Evolutionary conservation across 148 eudicot genomes (phyloP), one percentile per base, ranked within the genome.

Genomic region (Pouteria glomerata): DNA sequence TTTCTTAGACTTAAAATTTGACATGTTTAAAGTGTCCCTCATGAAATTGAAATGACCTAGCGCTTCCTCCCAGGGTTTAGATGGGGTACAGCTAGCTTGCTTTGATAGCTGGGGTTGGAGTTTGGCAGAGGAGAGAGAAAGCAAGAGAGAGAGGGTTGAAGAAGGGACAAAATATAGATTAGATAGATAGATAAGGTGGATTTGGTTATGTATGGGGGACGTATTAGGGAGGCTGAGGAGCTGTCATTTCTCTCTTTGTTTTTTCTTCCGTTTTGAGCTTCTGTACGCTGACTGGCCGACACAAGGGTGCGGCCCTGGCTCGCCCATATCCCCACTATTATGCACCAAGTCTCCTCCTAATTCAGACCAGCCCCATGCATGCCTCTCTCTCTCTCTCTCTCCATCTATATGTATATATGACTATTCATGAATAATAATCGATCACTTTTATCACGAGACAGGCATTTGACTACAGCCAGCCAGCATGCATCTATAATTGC

Each of bases 231-330:
- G 24, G 67, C 31, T 8, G 1, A n/a, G 31, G 59, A 72, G 77
- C 81, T 73, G 76, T 73, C 81, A 68, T 29, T 61, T 77, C 60
- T 26, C 50, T 8, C 44, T 39, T 39, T 39, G 44, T 39, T 39
- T 30, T 34, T 19, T 11, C n/a, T 55, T n/a, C 51, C 63, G 21
- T 35, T 70, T 70, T 27, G 19, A 53, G 68, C 29, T 21, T 68
- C 41, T 63, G 73, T 73, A 66, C 1, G 60, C 61, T 29, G 39
- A 61, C 51, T 63, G 71, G 53, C 81, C 74, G 61, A 73, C 81
- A 78, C 63, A 53, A 44, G 47, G 76, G 29, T 77, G 76, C 76
- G 53, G 63, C 75, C 63, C 57, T 77, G 66, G 53, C 66, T 65
- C 74, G 14, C 57, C 73, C 74, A 33, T 55, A 57, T 57, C 71